phyloP scores from a whole-genome alignment of 2,329 filamentous ascomycete species.

The Fusarium sp. region DNA sequence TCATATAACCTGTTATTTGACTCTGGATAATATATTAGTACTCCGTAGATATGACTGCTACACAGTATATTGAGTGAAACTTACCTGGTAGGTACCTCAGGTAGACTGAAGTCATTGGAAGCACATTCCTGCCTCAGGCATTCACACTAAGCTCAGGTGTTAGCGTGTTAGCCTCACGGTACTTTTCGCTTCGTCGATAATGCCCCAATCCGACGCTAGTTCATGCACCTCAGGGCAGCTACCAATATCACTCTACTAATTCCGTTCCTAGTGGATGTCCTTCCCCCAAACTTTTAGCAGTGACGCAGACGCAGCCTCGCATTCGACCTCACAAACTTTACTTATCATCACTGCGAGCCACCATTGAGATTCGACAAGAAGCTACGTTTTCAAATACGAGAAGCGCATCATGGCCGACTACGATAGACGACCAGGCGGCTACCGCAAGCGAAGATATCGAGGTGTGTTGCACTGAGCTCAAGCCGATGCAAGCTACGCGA shows the following conservation, averaged over 20 bases:
- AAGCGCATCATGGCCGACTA: slow-evolving; percentile 61
- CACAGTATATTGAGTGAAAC: neutral
- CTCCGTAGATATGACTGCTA: neutral
- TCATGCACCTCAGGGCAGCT: slow-evolving; percentile 26
- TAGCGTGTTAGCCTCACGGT: slow-evolving; percentile 30
- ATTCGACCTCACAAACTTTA: slow-evolving; percentile 16
- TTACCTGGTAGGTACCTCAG: neutral
- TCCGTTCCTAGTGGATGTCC: slow-evolving; percentile 26
- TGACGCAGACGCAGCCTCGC: slow-evolving; percentile 39
- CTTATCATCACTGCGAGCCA: neutral
- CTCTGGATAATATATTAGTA: neutral
- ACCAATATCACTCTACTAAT: slow-evolving; percentile 2
- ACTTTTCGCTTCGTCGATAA: neutral
- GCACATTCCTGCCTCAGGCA: slow-evolving; percentile 36
- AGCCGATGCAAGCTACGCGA: slow-evolving; percentile 1
- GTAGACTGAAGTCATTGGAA: neutral
- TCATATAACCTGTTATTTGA: neutral
- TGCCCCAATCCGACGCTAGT: slow-evolving; percentile 31
- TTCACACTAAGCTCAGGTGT: neutral
- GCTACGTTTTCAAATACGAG: slow-evolving; percentile 6
- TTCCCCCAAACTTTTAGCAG: slow-evolving; percentile 38
- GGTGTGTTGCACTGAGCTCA: slow-evolving; percentile 58
- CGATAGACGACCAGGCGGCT: slow-evolving; percentile 64
- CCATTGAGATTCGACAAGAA: slow-evolving; percentile 17
- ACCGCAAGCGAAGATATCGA: slow-evolving; percentile 81